phyloP scores from a whole-genome alignment of 345 rosid species.

The Citrus sp. region DNA sequence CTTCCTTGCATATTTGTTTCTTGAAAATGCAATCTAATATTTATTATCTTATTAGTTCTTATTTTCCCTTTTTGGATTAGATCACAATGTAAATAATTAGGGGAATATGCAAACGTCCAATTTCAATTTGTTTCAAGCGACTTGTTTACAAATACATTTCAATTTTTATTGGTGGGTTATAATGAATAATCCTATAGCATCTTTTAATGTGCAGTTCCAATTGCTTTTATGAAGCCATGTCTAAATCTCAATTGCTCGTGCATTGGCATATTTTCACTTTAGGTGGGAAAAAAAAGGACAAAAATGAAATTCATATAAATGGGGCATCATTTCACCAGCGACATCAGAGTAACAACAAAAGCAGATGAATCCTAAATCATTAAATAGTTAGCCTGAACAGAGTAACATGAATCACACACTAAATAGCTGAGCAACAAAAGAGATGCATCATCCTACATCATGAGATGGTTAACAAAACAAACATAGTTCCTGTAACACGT shows the following conservation, averaged over 20 bases:
- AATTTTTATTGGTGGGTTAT: not conserved
- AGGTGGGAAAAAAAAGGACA: too few relatives aligned
- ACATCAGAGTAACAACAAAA: too few relatives aligned
- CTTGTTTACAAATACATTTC: not conserved
- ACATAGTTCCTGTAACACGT: not conserved
- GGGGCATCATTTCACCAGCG: too few relatives aligned
- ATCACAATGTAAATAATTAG: too few relatives aligned
- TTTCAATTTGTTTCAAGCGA: not conserved
- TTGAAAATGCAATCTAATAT: not conserved
- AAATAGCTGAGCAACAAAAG: not conserved
- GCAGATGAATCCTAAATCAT: not conserved
- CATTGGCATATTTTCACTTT: too few relatives aligned
- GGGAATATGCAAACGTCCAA: not conserved
- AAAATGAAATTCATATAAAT: too few relatives aligned
- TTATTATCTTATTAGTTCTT: too few relatives aligned
- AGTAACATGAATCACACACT: not conserved
- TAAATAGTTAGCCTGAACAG: not conserved
- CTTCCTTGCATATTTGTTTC: not conserved
- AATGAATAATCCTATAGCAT: too few relatives aligned
- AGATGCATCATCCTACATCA: not conserved
- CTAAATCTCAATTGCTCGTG: too few relatives aligned
- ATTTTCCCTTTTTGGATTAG: too few relatives aligned
- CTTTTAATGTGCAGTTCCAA: not conserved
- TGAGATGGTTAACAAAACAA: not conserved
- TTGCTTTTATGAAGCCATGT: too few relatives aligned